Percentiles rank a stretch among this genome's conserved stretches.
Conservation (phyloP, 352 stramenopile genomes). For the Phytophthora meadii region DNA sequence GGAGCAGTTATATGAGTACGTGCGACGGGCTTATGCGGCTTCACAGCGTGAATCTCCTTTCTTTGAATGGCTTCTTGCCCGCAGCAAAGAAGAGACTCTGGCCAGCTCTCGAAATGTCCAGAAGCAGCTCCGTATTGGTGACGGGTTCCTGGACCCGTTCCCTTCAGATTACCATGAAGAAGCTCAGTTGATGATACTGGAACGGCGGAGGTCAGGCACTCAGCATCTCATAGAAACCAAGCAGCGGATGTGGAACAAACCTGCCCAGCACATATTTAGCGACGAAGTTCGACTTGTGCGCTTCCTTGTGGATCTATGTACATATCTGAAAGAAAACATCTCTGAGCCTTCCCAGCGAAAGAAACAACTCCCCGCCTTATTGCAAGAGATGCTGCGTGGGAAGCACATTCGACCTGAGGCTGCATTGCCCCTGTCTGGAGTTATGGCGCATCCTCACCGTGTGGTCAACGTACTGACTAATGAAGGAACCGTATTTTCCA, state of each 20-base stretch:
- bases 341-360: slow-evolving; percentile 57
- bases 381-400: slow-evolving; percentile 51
- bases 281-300: slow-evolving; percentile 66
- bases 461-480: slow-evolving; percentile 60
- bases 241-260: slow-evolving; percentile 46
- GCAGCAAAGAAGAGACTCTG: slow-evolving; percentile 56
- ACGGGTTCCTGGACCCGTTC: slow-evolving; percentile 64
- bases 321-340: slow-evolving; percentile 69
- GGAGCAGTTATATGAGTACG: slow-evolving; percentile 48
- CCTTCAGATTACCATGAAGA: slow-evolving; percentile 47
- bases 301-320: slow-evolving; percentile 67
- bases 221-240: slow-evolving; percentile 53
- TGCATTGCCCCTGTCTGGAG: slow-evolving; percentile 49
- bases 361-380: slow-evolving; percentile 43
- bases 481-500: slow-evolving; percentile 80
- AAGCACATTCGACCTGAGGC: slow-evolving; percentile 59
- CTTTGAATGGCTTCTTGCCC: slow-evolving; percentile 62
- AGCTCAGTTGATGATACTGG: slow-evolving; percentile 49
- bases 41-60: slow-evolving; percentile 56
- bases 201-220: slow-evolving; percentile 40
- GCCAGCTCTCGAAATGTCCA: slow-evolving; percentile 45
- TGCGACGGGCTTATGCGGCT: slow-evolving; percentile 39
- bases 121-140: slow-evolving; percentile 33
- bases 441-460: slow-evolving; percentile 37
- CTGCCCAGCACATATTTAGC: slow-evolving; percentile 60